A percentile compares a stretch with the other conserved stretches of the same genome.
Conservation (phyloP, 345 rosid genomes). For the Rhodomyrtus tomentosa region DNA sequence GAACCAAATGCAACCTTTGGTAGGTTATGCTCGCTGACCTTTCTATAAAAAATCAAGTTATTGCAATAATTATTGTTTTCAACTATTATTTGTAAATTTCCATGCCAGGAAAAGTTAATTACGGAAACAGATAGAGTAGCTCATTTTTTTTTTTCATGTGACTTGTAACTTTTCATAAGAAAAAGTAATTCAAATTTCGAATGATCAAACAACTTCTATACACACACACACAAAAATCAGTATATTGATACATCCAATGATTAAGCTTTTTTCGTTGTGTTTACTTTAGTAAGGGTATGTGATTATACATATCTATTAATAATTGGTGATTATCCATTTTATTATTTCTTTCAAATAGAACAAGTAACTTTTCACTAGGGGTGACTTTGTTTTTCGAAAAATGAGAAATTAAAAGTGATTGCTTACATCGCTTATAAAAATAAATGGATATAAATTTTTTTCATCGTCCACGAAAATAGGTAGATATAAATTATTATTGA, state of each 20-base stretch:
- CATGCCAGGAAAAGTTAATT: not conserved
- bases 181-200: not conserved
- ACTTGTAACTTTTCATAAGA: not conserved
- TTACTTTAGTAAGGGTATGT: not conserved
- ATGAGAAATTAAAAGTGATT: no score
- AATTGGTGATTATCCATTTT: not conserved
- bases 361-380: not conserved
- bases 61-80: not conserved
- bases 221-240: not conserved
- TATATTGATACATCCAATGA: not conserved
- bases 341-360: not conserved
- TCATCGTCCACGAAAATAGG: no score
- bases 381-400: no score
- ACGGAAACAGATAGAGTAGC: no score
- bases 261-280: not conserved
- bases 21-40: not conserved
- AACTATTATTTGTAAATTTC: not conserved
- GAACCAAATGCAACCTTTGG: no score
- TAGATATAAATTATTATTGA: no score
- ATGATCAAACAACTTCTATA: not conserved
- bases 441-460: no score
- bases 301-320: not conserved
- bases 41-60: not conserved
- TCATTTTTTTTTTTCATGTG: not conserved
- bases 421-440: no score